Conservation (phyloP, 495 filamentous ascomycete genomes). For the Tuber aestivum region DNA sequence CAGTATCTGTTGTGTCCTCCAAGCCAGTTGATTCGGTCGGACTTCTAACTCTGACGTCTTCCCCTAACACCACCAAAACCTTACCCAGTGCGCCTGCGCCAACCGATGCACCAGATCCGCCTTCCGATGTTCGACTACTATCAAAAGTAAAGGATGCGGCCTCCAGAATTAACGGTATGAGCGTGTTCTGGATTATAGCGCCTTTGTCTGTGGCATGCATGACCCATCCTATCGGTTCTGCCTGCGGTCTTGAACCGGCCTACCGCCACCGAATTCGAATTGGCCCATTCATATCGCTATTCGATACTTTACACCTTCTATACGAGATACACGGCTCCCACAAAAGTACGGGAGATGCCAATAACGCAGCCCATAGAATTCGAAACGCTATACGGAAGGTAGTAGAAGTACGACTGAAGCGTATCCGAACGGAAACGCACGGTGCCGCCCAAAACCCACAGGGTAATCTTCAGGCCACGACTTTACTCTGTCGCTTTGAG, state of each 20-base stretch:
- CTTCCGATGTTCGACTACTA: neutral
- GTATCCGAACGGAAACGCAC: neutral
- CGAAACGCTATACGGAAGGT: neutral
- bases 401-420: neutral
- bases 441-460: neutral
- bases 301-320: neutral
- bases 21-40: neutral
- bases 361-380: neutral
- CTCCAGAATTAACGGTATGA: neutral
- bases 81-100: neutral
- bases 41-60: neutral
- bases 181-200: constrained; percentile 10
- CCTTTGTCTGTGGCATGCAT: constrained; percentile 1
- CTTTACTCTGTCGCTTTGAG: neutral
- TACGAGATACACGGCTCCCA: neutral
- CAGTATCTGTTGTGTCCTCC: neutral
- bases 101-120: neutral
- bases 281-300: neutral
- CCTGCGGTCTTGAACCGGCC: neutral
- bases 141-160: neutral
- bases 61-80: neutral
- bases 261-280: neutral
- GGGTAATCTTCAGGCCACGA: neutral
- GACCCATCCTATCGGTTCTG: constrained; percentile 9
- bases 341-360: neutral